Conservation (phyloP, 2,329 filamentous ascomycete species). For the Dactylellina drechsleri region DNA sequence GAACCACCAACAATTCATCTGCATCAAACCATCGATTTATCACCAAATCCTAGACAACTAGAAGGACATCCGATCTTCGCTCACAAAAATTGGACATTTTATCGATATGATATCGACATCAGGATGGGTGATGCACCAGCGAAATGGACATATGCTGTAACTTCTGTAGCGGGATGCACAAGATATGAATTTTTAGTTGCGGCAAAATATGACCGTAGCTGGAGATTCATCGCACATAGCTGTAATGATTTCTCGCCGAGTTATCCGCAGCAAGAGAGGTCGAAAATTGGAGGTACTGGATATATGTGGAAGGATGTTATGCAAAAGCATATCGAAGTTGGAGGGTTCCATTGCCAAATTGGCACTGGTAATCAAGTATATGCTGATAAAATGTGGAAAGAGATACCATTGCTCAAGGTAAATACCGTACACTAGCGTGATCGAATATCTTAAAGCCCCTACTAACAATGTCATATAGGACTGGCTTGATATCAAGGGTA, state of each 20-base stretch:
- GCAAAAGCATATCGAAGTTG: conserved; percentile 95
- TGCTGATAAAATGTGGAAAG: conserved; percentile 94
- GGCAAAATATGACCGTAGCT: conserved; percentile 86
- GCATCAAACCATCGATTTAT: conserved; percentile 87
- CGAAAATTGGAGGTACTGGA: conserved; percentile 84
- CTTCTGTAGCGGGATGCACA: conserved; percentile 96
- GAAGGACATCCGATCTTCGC: conserved; percentile 82
- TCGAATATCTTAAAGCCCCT: not conserved
- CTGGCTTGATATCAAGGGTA: conserved; percentile 91
- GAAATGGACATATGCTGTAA: conserved; percentile 98
- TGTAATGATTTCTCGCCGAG: conserved; percentile 94
- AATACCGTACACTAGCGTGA: conserved; percentile 9
- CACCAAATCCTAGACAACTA: conserved; percentile 89
- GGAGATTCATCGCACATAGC: conserved; percentile 95
- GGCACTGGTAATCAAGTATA: conserved; percentile 95
- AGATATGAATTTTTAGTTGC: conserved; percentile 97
- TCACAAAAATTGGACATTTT: conserved; percentile 95
- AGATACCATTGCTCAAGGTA: conserved; percentile 82
- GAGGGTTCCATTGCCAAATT: conserved; percentile 92
- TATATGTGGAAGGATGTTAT: conserved; percentile 99
- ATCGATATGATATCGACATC: conserved; percentile 90
- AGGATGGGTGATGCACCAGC: conserved; percentile 85
- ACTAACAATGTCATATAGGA: conserved; percentile 65
- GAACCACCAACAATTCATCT: conserved; percentile 95
- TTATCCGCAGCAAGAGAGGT: conserved; percentile 85